Percentiles rank a stretch among this genome's conserved stretches.
Conservation (phyloP, 2,329 filamentous ascomycete genomes). For the Xylaria sp. region DNA sequence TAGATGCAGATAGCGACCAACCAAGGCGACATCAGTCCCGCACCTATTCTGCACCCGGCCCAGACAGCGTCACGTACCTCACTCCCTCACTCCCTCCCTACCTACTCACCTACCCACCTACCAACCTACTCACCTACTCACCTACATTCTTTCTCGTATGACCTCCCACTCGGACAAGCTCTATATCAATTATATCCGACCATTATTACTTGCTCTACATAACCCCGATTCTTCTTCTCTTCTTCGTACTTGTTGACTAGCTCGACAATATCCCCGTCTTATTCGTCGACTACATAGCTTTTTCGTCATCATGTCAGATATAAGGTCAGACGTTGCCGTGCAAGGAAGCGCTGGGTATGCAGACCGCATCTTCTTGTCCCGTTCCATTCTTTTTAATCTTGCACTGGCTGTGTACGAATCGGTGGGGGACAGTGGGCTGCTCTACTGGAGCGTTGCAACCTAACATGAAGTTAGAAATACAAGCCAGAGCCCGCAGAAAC, state of each 20-base stretch:
- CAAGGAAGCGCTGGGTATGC: slow-evolving; percentile 26
- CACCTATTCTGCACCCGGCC: not conserved
- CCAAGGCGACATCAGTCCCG: not conserved
- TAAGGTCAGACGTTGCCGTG: slow-evolving; percentile 11
- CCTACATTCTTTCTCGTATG: not conserved
- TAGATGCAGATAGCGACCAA: not conserved
- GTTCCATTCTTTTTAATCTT: not conserved
- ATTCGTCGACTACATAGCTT: not conserved
- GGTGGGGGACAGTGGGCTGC: not conserved
- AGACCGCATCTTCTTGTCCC: not conserved
- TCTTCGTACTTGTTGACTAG: not conserved
- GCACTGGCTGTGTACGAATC: not conserved
- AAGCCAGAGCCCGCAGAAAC: not conserved
- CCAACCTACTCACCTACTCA: not conserved
- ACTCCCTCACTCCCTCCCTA: not conserved
- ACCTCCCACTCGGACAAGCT: not conserved
- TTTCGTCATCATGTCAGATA: slow-evolving; percentile 6
- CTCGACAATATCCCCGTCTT: not conserved
- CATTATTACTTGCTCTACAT: not conserved
- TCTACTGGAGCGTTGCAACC: not conserved
- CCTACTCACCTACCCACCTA: no score
- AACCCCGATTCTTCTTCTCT: not conserved
- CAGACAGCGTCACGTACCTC: not conserved
- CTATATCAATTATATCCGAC: not conserved
- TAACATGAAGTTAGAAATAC: slow-evolving; percentile 16